Evolutionary conservation across 495 filamentous ascomycete species (phyloP), one percentile per base, ranked within the genome.

Genomic region (Hyaloscypha hepaticicola): DNA sequence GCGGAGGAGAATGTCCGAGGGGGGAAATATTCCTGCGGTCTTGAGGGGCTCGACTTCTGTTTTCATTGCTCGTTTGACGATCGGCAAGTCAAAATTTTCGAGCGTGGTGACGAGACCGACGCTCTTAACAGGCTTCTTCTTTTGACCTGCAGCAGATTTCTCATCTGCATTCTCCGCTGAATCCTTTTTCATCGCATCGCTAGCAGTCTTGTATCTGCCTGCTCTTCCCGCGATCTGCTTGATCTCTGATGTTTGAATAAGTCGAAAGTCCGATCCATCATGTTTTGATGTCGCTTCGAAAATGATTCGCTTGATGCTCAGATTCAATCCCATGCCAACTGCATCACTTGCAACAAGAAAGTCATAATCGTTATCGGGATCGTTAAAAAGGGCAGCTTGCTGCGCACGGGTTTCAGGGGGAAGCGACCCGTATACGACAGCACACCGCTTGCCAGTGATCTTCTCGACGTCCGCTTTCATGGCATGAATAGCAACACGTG

Each of bases 151-250:
- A 27, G 25, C 19, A 38, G 11, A 12, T 25, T 6, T 11, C 5
- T 14, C 31, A 3, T 28, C 53, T 28, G 69, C 57, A 66, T 24
- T 19, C 55, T 48, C 57, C 71, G 56, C 29, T 1, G 38, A 4
- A 19, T 19, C 16, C 66, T 69, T 71, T 25, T 67, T 34, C 22
- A 75, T 74, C 7, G 72, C 83, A 60, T 88, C 79, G 21, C 74
- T 72, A 28, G 92, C 90, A 31, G 89, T 88, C 21, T 85, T 87
- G 77, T 88, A 99, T 33, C 96, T 89, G 27, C 96, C 96, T 22
- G 96, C 96, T 67, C 96, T 87, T 24, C 96, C 96, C 60, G 83
- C 95, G 64, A 99, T 99, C 70, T 99, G 96, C 73, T 96, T 97
- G 58, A 97, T 83, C 63, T 96, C 89, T 0, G 90, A 85, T n/a